These are phyloP conservation scores for Ceratobasidium sp. DNA, from an alignment of 1,284 basidiomycete species.

Conservation along the genomic window DNA sequence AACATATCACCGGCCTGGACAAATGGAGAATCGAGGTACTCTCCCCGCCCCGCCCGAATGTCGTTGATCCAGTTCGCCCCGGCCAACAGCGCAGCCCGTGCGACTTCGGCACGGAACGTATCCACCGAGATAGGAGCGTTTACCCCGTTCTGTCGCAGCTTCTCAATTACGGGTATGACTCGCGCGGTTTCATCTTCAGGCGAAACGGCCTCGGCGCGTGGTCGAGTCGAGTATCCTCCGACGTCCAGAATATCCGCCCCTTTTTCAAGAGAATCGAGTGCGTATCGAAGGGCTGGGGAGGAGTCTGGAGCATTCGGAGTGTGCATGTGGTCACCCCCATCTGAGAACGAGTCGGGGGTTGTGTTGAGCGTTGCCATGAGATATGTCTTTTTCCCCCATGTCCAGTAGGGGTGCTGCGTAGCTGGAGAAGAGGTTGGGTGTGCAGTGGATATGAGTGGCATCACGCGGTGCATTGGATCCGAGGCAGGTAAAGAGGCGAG, in stretches of 20 bases:
- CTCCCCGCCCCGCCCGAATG: constrained; percentile 80
- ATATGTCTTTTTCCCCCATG: constrained; percentile 56
- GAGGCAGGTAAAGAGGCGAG: neutral
- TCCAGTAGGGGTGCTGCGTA: constrained; percentile 37
- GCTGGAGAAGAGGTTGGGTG: constrained; percentile 42
- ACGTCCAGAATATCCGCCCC: constrained; percentile 88
- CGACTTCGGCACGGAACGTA: constrained; percentile 89
- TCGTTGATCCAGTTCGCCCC: constrained; percentile 97
- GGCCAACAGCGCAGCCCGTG: constrained; percentile 72
- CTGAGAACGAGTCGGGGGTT: constrained; percentile 98
- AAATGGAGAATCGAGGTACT: constrained; percentile 41
- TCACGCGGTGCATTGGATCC: constrained; percentile 37
- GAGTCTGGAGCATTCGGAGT: constrained; percentile 39
- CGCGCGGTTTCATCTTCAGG: constrained; percentile 75
- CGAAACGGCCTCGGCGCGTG: constrained; percentile 72
- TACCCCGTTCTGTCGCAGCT: constrained; percentile 49
- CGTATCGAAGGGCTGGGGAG: constrained; percentile 58
- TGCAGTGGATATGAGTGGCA: constrained; percentile 40
- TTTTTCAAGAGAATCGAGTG: constrained; percentile 53
- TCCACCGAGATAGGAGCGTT: constrained; percentile 81
- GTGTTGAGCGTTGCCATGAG: constrained; percentile 95
- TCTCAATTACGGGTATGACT: constrained; percentile 74
- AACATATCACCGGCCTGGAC: constrained; percentile 61
- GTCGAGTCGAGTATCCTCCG: constrained; percentile 93
- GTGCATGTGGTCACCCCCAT: constrained; percentile 69